Evolutionary conservation across 805 yeast genomes (phyloP), one percentile per base, ranked within the genome.

Genomic region (Trichomonascus vanleenenianus): DNA sequence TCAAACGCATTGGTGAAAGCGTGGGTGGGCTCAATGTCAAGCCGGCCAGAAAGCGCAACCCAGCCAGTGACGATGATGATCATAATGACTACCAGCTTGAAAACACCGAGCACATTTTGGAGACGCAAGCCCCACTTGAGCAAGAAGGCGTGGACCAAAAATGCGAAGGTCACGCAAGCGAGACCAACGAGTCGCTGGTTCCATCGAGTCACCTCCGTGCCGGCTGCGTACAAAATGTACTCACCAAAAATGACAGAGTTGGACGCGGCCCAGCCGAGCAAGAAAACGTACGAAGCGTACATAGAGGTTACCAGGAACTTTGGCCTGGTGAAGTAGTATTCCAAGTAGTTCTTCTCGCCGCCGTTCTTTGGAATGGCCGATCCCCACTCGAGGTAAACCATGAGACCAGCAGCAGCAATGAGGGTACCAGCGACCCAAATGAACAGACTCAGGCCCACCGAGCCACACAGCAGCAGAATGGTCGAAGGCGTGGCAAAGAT

Each of bases 251-350:
- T 85, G 42, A 83, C 78, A 16, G 89, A 81, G 62, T 84, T 83
- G 62, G 89, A 85, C 9, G 93, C 79, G 18, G 95, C 89, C 86
- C 89, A 85, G 32, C 93, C 93, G 41, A 85, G 68, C 56, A 83
- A 73, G 57, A 85, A 79, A 14, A 80, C 79, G 57, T 83, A 82
- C 2, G 88, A 69, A 0, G 86, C 88, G 51, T 76, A 79, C 68
- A 76, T 70, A 15, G 74, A 76, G 22, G 85, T 79, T 39, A 81
- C 73, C 48, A 85, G 68, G 58, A 81, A 83, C 59, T 68, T 74
- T 36, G 95, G 95, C 54, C 75, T 78, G 42, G 70, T 71, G 66
- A 72, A 85, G 42, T 83, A 75, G 54, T 74, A 81, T 60, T 85
- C 93, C 55, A 85, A 65, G 60, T 85, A 85, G 57, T 83, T 83